Base-by-base conservation (phyloP, 2,329 filamentous ascomycete genomes). In the Huntiella abstrusa region DNA sequence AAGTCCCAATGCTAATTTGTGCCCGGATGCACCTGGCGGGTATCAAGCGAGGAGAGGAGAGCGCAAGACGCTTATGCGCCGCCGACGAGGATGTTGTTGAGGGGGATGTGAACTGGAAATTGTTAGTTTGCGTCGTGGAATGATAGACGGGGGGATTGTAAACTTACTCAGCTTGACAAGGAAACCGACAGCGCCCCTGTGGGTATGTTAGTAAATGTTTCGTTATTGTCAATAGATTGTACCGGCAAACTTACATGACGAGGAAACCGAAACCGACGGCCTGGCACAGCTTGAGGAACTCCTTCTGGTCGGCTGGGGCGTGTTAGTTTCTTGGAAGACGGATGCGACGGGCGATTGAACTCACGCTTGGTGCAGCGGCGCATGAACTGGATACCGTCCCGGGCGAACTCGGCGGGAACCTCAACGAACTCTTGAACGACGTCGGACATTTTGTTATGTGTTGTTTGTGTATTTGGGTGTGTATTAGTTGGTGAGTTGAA, bases 341-440 rank as follows among this genome's bases (percentile, higher is more conserved):
- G 41, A 19, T 38, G 15, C 10, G 35, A 41, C 12, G 12, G 42
- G 17, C 22, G 11, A 43, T 34, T 45, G 15, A 40, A 62, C 69
- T 50, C 62, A 73, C 71, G 73, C 65, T 76, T 77, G 52, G 71
- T 72, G 67, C 72, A 75, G 55, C 70, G 64, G 62, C 69, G 70
- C 59, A 76, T 64, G 63, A 77, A 77, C 54, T 75, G 71, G 50
- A 72, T 65, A 57, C 73, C 73, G 51, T 76, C 73, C 58, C 64
- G 70, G 58, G 77, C 59, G 60, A 80, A 80, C 62, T 80, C 74
- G 59, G 67, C 66, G 55, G 76, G 76, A 59, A 77, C 70, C 54
- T 83, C 79, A 58, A 80, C 70, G 56, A 83, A 65, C 59, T 82
- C 76, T 62, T 80, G 75, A 55, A 82, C 61, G 60, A 78, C 71